Percentiles rank a stretch among this genome's conserved stretches.
phyloP scores from a whole-genome alignment of 805 yeast species.

The Hanseniaspora vineae region DNA sequence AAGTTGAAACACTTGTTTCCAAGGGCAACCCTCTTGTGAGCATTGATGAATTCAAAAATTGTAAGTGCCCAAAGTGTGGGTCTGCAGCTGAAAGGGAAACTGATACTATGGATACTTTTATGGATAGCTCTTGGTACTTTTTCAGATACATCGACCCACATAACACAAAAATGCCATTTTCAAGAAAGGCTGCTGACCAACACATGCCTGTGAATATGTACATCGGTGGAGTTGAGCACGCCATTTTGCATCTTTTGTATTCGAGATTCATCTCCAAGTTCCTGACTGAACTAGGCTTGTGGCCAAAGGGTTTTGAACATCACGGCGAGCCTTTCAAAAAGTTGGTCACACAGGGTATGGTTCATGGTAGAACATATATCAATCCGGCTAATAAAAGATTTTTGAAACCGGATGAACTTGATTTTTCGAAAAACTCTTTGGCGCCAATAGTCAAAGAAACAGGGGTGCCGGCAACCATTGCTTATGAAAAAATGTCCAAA shows the following conservation, averaged over 20 bases:
- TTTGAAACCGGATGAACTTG: slow-evolving; percentile 67
- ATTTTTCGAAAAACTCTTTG: slow-evolving; percentile 22
- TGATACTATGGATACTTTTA: slow-evolving; percentile 97
- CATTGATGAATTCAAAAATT: slow-evolving; percentile 54
- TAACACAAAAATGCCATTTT: slow-evolving; percentile 30
- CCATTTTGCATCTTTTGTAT: slow-evolving; percentile 80
- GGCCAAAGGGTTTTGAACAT: slow-evolving; percentile 41
- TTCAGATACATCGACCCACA: slow-evolving; percentile 71
- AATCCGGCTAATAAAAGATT: slow-evolving; percentile 66
- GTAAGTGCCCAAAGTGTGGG: slow-evolving; percentile 74
- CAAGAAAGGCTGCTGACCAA: slow-evolving; percentile 27
- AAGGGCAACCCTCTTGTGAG: slow-evolving; percentile 58
- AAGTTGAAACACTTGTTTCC: slow-evolving; percentile 34
- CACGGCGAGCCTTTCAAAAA: slow-evolving; percentile 71
- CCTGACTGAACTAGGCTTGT: slow-evolving; percentile 48
- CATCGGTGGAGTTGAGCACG: slow-evolving; percentile 94
- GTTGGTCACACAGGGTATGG: slow-evolving; percentile 95
- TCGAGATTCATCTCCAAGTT: slow-evolving; percentile 80
- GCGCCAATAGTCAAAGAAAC: slow-evolving; percentile 36
- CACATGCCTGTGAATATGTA: slow-evolving; percentile 80
- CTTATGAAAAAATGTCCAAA: slow-evolving; percentile 92
- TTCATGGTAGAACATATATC: slow-evolving; percentile 74
- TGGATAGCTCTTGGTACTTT: slow-evolving; percentile 96
- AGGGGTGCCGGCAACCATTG: slow-evolving; percentile 37
- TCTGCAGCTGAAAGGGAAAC: slow-evolving; percentile 71